Conservation (phyloP, 2,329 filamentous ascomycete genomes). For the Penicillium sp. region DNA sequence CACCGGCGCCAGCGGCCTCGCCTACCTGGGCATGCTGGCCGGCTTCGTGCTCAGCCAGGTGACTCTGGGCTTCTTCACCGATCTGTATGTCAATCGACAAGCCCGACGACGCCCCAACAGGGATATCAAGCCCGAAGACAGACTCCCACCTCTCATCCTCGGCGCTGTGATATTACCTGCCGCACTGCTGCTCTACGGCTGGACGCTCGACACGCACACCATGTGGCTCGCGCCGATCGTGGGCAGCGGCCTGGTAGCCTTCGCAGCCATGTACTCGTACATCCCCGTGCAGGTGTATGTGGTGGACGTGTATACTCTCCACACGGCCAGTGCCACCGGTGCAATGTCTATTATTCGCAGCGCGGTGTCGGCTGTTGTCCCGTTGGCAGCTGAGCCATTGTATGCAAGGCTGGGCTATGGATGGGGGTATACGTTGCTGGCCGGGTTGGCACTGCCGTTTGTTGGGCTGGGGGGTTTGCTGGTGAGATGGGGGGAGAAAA, state of each 20-base stretch:
- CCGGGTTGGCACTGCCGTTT: slow-evolving; percentile 5
- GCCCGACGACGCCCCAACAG: no score
- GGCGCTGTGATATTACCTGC: slow-evolving; percentile 36
- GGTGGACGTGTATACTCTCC: slow-evolving; percentile 32
- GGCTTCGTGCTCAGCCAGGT: slow-evolving; percentile 58
- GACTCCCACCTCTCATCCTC: slow-evolving; percentile 24
- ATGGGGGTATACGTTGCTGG: slow-evolving; percentile 2
- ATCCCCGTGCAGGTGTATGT: slow-evolving; percentile 37
- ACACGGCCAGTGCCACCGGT: slow-evolving; percentile 3
- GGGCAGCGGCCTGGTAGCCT: slow-evolving; percentile 23
- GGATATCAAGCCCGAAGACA: slow-evolving; percentile 23
- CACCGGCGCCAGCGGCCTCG: slow-evolving; percentile 64
- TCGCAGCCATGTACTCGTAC: slow-evolving; percentile 30
- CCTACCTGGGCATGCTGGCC: slow-evolving; percentile 75
- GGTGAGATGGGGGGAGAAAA: not conserved
- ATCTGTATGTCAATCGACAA: not conserved
- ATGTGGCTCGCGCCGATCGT: slow-evolving; percentile 28
- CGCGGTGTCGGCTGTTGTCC: slow-evolving; percentile 1
- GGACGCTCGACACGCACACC: slow-evolving; percentile 47
- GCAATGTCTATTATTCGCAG: slow-evolving; percentile 3
- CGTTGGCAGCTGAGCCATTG: not conserved
- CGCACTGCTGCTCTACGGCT: slow-evolving; percentile 68
- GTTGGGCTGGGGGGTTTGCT: not conserved
- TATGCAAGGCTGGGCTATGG: not conserved
- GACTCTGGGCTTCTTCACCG: not conserved